A percentile compares a stretch with the other conserved stretches of the same genome.
These are phyloP conservation scores for Anethum foeniculum DNA, from an alignment of 140 eudicot genomes.

Conservation along the genomic window DNA sequence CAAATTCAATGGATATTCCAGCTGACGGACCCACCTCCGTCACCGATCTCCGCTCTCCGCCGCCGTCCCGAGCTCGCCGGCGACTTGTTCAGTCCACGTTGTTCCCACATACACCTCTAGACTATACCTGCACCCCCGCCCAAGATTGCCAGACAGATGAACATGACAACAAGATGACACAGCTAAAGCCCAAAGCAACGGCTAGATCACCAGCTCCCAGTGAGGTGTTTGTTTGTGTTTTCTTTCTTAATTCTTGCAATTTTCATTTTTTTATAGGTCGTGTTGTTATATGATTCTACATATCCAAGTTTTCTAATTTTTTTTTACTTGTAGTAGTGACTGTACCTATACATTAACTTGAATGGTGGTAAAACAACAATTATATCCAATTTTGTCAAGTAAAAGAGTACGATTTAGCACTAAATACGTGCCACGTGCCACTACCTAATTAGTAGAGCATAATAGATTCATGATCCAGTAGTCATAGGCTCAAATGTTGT, in stretches of 20 bases:
- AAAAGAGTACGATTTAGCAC: too few species aligned
- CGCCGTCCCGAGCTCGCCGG: background rate
- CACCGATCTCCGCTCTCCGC: background rate
- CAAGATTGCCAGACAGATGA: too few species aligned
- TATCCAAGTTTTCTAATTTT: background rate
- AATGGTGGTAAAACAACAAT: background rate
- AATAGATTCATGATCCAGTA: background rate
- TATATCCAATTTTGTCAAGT: too few species aligned
- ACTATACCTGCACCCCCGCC: background rate
- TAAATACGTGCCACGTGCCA: too few species aligned
- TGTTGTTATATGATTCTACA: background rate
- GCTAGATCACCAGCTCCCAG: conserved; percentile 30
- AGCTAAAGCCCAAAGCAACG: background rate
- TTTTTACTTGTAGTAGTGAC: background rate
- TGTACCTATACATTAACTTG: background rate
- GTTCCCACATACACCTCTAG: background rate
- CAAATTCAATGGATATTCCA: background rate
- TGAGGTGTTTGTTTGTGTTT: conserved; percentile 26
- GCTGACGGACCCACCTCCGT: background rate
- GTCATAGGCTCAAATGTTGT: background rate
- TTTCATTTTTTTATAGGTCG: too few species aligned
- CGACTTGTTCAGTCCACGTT: background rate
- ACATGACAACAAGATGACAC: conserved; percentile 17
- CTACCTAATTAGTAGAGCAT: too few species aligned
- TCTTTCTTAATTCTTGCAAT: background rate